Evolutionary conservation across 768 basidiomycete species (phyloP).

Genomic region (Austroboletus festivus): DNA sequence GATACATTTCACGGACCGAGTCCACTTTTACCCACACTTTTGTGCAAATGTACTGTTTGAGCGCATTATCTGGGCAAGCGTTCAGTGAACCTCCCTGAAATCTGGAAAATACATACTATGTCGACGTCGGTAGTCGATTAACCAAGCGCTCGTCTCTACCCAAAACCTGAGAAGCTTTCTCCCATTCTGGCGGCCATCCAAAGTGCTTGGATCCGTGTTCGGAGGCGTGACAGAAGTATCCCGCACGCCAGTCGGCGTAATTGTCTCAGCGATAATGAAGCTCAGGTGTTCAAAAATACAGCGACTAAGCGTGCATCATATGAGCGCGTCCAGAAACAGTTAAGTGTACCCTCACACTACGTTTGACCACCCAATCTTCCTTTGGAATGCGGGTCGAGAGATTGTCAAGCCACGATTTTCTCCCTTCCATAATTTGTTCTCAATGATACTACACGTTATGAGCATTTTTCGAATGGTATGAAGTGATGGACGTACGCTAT

Average conservation of each 20-base stretch:
- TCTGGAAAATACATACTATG: conserved; percentile 35
- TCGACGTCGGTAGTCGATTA: conserved; percentile 52
- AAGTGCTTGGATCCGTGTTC: conserved; percentile 42
- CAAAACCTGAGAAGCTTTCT: conserved; percentile 72
- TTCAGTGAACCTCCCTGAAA: conserved; percentile 11
- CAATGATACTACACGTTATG: conserved; percentile 51
- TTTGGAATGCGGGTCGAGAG: conserved; percentile 50
- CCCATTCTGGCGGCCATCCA: conserved; percentile 49
- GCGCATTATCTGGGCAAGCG: conserved; percentile 37
- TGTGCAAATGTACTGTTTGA: conserved; percentile 43
- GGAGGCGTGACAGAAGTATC: conserved; percentile 56
- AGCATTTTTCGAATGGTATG: background rate
- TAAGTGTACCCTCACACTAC: conserved; percentile 46
- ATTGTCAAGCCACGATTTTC: conserved; percentile 59
- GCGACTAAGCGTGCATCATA: conserved; percentile 27
- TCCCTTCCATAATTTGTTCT: conserved; percentile 73
- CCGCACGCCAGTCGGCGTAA: conserved; percentile 23
- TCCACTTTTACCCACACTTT: conserved; percentile 52
- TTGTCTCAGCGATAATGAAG: conserved; percentile 30
- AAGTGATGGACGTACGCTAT: conserved; percentile 47
- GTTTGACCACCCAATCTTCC: conserved; percentile 64
- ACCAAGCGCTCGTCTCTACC: conserved; percentile 72
- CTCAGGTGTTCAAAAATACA: conserved; percentile 42
- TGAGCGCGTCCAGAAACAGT: conserved; percentile 9
- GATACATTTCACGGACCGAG: conserved; percentile 66